Conservation (phyloP, 2,329 filamentous ascomycete genomes). For the Colletotrichum karsti region DNA sequence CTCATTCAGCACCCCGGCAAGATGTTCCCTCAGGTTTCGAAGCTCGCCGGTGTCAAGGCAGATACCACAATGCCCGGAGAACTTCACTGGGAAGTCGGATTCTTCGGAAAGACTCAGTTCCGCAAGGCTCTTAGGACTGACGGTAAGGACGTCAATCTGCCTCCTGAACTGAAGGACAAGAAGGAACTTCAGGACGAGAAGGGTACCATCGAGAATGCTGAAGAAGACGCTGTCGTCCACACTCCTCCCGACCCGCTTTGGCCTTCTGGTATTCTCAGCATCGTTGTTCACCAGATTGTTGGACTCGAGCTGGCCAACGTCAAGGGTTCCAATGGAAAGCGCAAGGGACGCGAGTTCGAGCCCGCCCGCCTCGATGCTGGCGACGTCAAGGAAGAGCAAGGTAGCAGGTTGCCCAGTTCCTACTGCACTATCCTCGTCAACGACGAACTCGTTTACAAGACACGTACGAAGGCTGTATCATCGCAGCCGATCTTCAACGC, state of each 20-base stretch:
- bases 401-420: constrained; percentile 82
- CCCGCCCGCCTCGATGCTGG: constrained; percentile 84
- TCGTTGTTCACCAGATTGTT: constrained; percentile 94
- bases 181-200: constrained; percentile 89
- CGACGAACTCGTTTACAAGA: constrained; percentile 90
- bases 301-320: constrained; percentile 93
- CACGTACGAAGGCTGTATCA: constrained; percentile 91
- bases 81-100: constrained; percentile 95
- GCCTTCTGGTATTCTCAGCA: constrained; percentile 87
- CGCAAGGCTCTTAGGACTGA: constrained; percentile 85
- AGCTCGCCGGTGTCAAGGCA: constrained; percentile 82
- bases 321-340: constrained; percentile 82
- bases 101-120: constrained; percentile 91
- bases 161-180: constrained; percentile 76
- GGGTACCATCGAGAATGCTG: constrained; percentile 74
- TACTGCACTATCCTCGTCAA: constrained; percentile 95
- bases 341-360: constrained; percentile 87
- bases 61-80: constrained; percentile 92
- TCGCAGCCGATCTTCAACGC: constrained; percentile 98
- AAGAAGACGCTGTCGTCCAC: constrained; percentile 86
- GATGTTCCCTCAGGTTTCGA: constrained; percentile 91
- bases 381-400: constrained; percentile 85
- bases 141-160: constrained; percentile 82
- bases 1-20: constrained; percentile 93
- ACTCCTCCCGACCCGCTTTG: constrained; percentile 96